phyloP scores from a whole-genome alignment of 2,329 filamentous ascomycete genomes.

The Pseudogymnoascus sp. region DNA sequence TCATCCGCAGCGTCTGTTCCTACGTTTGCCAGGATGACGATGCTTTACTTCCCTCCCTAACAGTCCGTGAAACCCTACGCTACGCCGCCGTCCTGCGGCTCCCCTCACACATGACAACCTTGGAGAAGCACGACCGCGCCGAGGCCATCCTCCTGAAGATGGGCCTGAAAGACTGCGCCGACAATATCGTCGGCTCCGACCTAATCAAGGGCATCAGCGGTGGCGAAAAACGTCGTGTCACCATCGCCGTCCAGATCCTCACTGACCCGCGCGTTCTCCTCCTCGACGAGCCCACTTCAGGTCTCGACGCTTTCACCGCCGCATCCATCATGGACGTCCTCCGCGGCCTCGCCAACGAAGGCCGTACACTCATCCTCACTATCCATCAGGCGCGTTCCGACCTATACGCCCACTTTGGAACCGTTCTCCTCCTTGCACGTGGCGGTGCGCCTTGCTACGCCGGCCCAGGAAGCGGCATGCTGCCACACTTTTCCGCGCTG shows the following conservation, averaged over 20 bases:
- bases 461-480: slow-evolving; percentile 54
- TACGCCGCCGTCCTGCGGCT: slow-evolving; percentile 65
- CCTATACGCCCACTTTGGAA: slow-evolving; percentile 63
- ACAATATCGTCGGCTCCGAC: slow-evolving; percentile 65
- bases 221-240: slow-evolving; percentile 69
- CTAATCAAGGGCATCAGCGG: slow-evolving; percentile 71
- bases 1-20: slow-evolving; percentile 63
- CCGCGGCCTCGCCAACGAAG: slow-evolving; percentile 60
- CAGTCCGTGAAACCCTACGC: slow-evolving; percentile 64
- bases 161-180: slow-evolving; percentile 69
- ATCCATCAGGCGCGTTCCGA: slow-evolving; percentile 72
- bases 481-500: slow-evolving; percentile 51
- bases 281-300: slow-evolving; percentile 69
- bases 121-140: slow-evolving; percentile 58
- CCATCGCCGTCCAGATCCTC: slow-evolving; percentile 69
- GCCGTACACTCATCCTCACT: slow-evolving; percentile 65
- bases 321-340: slow-evolving; percentile 69
- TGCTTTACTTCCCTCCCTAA: slow-evolving; percentile 63
- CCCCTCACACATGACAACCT: slow-evolving; percentile 59
- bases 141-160: slow-evolving; percentile 67
- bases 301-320: slow-evolving; percentile 70
- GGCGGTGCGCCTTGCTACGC: slow-evolving; percentile 63
- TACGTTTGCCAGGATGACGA: slow-evolving; percentile 76
- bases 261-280: slow-evolving; percentile 66
- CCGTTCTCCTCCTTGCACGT: slow-evolving; percentile 60